Base-by-base conservation (phyloP, 164 flowering plant species). In the grape (Vitis vinifera) region DNA sequence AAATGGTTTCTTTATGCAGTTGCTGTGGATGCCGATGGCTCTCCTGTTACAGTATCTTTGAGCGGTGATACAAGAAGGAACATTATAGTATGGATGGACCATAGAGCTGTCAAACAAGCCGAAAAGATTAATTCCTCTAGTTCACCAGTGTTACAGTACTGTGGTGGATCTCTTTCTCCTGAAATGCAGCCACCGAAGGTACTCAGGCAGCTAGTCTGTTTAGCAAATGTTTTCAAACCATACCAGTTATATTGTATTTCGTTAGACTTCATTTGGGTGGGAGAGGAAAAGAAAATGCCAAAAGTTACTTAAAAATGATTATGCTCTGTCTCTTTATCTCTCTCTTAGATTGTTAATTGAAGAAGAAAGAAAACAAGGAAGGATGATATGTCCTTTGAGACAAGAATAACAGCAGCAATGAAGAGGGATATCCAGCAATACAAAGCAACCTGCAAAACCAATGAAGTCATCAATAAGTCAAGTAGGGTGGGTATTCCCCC, bases 161-260 rank as follows among this genome's bases (percentile, higher is more conserved):
- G 92, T 77, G 99, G 99, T 73, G 98, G 99, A 72, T 73, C 91
- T 68, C 73, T 95, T 72, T 93, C 92, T 50, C 99, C 98, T 66
- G 99, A 95, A 75, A 91, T 91, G 98, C 82, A 95, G 78, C 98
- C 98, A 60, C 99, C 99, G 52, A 95, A 95, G 93, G 99, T 95
- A 80, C 51, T 53, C 37, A 52, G 31, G 30, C 14, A 49, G 67
- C 31, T 49, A 19, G 12, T 63, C 10, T 17, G 9, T 49, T 63
- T 15, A 49, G 11, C 50, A 37, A 30, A 31, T 61, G 44, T 49
- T 19, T 10, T 16, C 29, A 16, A 16, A 17, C 2, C 12, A 15
- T 63, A 11, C 31, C 8, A 17, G 16, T 8, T 50, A 8, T 14
- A 17, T 4, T 49, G n/a, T 10, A 29, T 27, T 15, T 13, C 1